Conservation (phyloP, 2,329 filamentous ascomycete genomes). For the Clarireedia sp. region DNA sequence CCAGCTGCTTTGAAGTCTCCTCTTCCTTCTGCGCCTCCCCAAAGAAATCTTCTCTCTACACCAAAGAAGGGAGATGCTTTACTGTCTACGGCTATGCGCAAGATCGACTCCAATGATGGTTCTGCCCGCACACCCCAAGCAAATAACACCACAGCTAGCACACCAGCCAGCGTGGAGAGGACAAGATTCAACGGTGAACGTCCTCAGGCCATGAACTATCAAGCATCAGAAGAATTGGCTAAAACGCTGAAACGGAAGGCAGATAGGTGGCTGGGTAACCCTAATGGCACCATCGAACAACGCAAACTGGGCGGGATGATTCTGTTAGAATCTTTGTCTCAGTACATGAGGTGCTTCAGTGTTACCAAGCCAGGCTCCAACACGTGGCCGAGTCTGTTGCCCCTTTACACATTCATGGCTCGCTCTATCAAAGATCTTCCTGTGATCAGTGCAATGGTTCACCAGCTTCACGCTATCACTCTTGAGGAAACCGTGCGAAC, state of each 20-base stretch:
- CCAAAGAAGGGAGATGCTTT: constrained; percentile 34
- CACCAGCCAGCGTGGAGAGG: constrained; percentile 28
- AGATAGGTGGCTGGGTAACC: constrained; percentile 23
- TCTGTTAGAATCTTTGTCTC: constrained; percentile 24
- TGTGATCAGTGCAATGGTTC: not conserved
- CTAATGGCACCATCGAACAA: constrained; percentile 11
- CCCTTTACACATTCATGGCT: not conserved
- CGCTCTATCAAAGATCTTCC: constrained; percentile 3
- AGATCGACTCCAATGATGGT: constrained; percentile 33
- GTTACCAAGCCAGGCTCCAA: not conserved
- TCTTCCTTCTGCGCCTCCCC: constrained; percentile 18
- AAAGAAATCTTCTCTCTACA: constrained; percentile 30
- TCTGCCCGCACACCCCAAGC: constrained; percentile 34
- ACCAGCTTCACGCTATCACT: constrained; percentile 2
- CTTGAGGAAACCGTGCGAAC: constrained; percentile 3
- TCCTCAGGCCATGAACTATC: constrained; percentile 1
- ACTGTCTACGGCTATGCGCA: constrained; percentile 32
- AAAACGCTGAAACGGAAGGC: constrained; percentile 27
- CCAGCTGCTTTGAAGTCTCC: constrained; percentile 30
- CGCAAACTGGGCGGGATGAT: constrained; percentile 21
- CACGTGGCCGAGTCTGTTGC: constrained; percentile 33
- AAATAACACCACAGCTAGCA: constrained; percentile 23
- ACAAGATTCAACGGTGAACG: constrained; percentile 21
- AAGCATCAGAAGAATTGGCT: constrained; percentile 12
- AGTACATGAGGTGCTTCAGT: constrained; percentile 26